Evolutionary conservation across 2,329 filamentous ascomycete genomes (phyloP).

Genomic region (Monilinia vaccinii-corymbosi): DNA sequence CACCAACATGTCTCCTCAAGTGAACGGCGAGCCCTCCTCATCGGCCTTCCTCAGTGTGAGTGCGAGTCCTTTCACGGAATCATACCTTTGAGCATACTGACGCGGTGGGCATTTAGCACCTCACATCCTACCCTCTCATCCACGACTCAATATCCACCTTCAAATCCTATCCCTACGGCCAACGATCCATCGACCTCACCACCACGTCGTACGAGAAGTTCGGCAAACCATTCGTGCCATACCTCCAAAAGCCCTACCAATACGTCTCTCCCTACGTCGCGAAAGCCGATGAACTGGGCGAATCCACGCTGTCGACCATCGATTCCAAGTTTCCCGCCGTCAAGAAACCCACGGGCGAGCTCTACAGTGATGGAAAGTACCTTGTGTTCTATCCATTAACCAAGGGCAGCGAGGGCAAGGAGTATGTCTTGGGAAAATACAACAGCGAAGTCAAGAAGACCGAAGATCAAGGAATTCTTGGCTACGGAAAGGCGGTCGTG

Average conservation of each 20-base stretch:
- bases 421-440: constrained; percentile 51
- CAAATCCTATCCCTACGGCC: constrained; percentile 73
- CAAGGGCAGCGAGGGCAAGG: constrained; percentile 51
- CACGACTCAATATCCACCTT: constrained; percentile 69
- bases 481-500: constrained; percentile 60
- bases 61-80: constrained; percentile 36
- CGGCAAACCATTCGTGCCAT: constrained; percentile 69
- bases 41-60: constrained; percentile 38
- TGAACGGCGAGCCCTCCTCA: constrained; percentile 41
- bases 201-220: constrained; percentile 33
- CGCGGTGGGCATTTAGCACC: constrained; percentile 48
- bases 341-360: constrained; percentile 65
- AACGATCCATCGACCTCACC: constrained; percentile 56
- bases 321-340: constrained; percentile 64
- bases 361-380: constrained; percentile 55
- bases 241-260: constrained; percentile 68
- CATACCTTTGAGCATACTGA: not conserved
- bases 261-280: constrained; percentile 79
- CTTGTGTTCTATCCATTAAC: constrained; percentile 54
- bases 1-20: constrained; percentile 33
- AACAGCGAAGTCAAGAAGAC: constrained; percentile 52
- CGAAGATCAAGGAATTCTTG: constrained; percentile 54
- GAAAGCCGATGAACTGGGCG: constrained; percentile 70
- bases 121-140: constrained; percentile 76
- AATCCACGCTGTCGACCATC: constrained; percentile 59